Evolutionary conservation across 768 basidiomycete genomes (phyloP), one percentile per base, ranked within the genome.

Genomic region (Mycena galericulata): DNA sequence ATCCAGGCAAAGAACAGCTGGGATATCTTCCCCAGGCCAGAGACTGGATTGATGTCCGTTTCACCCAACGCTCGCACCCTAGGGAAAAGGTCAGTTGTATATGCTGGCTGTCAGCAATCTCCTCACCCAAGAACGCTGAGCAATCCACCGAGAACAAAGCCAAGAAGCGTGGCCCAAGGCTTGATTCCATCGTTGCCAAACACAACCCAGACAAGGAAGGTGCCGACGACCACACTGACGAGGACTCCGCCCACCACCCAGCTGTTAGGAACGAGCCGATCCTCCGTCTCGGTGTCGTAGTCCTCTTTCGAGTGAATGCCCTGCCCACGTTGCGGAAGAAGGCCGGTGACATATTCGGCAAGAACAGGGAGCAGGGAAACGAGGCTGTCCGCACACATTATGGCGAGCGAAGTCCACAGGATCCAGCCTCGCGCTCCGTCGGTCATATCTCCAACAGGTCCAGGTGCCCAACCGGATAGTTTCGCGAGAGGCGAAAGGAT

Each of bases 1-100:
- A 98, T 87, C 85, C 97, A 92, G 9, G 96, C 96, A 73, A 99
- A 99, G 66, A 98, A 84, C 20, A 99, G 84, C 75, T 99, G 97
- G 24, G 93, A 95, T 69, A 98, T 91, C 79, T 99, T 99, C 2
- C 97, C 97, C 38, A 98, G 84, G 1, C 96, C 97, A 46, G 94
- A 94, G 41, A 96, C 95, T 0, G 94, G 94, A 75, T 95, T 95
- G 40, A 99, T 81, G 77, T 99, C 97, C 3, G 97, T 99, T 81
- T 98, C 97, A 59, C 97, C 97, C 36, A 99, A 81, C 1, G 97
- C 97, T 49, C 97, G 90, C 17, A 99, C 97, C 11, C 95, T 96
- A 72, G 15, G 20, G 47, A 10, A 41, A 14, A 56, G 11, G 53
- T 75, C 38, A 70, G 38, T 43, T 24, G 4, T 24, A 64, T 36